Conservation (phyloP, 352 stramenopile species). For the Globisporangium orthogonon region DNA sequence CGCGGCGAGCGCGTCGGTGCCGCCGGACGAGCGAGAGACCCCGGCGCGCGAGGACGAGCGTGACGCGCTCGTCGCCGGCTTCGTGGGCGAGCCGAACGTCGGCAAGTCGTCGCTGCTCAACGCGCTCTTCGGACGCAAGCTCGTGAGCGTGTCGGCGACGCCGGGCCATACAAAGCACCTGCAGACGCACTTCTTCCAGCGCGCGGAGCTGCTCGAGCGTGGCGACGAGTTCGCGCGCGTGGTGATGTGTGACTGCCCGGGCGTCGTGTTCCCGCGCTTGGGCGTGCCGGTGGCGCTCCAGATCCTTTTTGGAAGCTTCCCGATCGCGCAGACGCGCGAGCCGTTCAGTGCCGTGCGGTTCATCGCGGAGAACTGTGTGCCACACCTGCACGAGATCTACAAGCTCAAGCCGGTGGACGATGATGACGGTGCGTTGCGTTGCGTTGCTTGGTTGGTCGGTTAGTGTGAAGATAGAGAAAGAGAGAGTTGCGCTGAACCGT, state of each 20-base stretch:
- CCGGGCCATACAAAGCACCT: constrained; percentile 80
- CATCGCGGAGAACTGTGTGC: constrained; percentile 75
- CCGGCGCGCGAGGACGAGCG: constrained; percentile 57
- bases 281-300: constrained; percentile 62
- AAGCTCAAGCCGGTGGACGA: constrained; percentile 70
- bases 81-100: constrained; percentile 98
- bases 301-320: constrained; percentile 79
- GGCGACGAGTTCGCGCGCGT: constrained; percentile 28
- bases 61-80: constrained; percentile 86
- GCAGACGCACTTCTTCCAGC: constrained; percentile 75
- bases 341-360: constrained; percentile 83
- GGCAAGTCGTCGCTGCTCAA: constrained; percentile 95
- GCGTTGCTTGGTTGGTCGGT: not conserved
- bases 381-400: constrained; percentile 69
- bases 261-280: constrained; percentile 75
- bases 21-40: constrained; percentile 85
- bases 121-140: constrained; percentile 65
- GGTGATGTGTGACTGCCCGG: constrained; percentile 72
- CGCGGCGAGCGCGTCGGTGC: constrained; percentile 19
- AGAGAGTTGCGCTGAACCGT: not conserved
- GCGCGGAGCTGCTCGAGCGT: constrained; percentile 40
- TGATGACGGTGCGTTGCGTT: constrained; percentile 51
- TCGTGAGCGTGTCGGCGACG: constrained; percentile 74
- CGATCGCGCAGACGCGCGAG: constrained; percentile 81
- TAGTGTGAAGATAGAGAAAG: not conserved